Evolutionary conservation across 257 asterid genomes (phyloP).

Genomic region (Solanum pimpinellifolium): DNA sequence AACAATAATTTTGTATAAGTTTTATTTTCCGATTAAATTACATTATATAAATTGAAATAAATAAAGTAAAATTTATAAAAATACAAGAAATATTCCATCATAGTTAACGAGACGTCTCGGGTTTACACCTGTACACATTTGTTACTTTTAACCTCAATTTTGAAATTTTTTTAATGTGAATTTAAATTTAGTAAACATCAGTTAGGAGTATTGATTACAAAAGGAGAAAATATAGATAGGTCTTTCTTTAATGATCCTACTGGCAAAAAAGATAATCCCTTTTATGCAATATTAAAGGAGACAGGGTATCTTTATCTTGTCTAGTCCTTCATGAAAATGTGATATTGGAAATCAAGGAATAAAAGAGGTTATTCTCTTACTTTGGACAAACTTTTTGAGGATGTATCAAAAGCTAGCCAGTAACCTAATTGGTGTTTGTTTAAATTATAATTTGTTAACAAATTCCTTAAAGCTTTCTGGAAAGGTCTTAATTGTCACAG

Average conservation of each 20-base stretch:
- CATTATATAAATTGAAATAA: no score
- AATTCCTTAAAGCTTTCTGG: neutral
- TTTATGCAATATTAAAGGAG: neutral
- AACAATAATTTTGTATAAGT: neutral
- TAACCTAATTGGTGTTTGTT: neutral
- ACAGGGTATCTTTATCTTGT: neutral
- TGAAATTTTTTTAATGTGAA: neutral
- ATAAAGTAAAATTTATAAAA: neutral
- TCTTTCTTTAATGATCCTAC: neutral
- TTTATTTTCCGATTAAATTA: no score
- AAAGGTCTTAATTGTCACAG: neutral
- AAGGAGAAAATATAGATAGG: neutral
- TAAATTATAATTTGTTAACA: neutral
- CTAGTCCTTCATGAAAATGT: neutral
- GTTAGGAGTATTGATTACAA: accelerated
- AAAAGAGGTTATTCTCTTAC: neutral
- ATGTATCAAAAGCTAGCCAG: neutral
- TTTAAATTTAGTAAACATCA: accelerated
- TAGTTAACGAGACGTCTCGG: accelerated
- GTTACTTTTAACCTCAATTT: neutral
- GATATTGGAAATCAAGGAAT: neutral
- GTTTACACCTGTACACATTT: neutral
- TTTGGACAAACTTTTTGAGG: neutral
- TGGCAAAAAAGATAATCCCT: neutral
- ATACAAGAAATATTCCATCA: neutral